Base-by-base conservation (phyloP, 768 basidiomycete genomes). In the Mycena kentingensis region DNA sequence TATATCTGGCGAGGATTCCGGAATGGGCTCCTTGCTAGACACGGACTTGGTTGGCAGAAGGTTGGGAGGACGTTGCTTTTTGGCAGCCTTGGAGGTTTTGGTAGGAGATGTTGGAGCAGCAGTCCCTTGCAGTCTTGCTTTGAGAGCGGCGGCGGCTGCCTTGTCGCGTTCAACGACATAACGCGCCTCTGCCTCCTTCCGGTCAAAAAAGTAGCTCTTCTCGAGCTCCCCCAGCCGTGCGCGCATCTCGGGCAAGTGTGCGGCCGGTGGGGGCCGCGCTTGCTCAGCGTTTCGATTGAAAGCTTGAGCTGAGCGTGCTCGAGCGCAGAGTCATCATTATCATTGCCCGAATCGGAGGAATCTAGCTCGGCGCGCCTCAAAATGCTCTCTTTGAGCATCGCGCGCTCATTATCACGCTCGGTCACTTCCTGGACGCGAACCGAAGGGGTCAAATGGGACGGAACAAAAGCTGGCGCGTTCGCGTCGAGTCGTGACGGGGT, bases 171-270 rank as follows among this genome's bases (percentile, higher is more conserved):
- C 81, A 16, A 70, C 67, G 25, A 67, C 73, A 67, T 85, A 90
- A 21, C 75, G 65, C 4, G 68, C 73, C 60, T 87, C 77, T 2
- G 88, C 89, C 54, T 88, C 85, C 49, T 70, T 73, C 60, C 81
- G 76, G 50, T 88, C 77, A 62, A 93, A 93, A 50, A 90, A 79
- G 59, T 90, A 90, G 65, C 86, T 73, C 21, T 72, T 70, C 62
- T 78, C 78, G 22, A 83, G 64, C 21, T 63, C 67, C 37, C 71
- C 65, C 34, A 90, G 66, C 34, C 73, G 80, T 42, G 70, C 61
- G 10, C 74, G 77, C 31, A 88, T 65, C 24, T 70, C 63, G 49
- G 67, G 69, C 12, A 74, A 58, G 24, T 70, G 62, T 18, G 64
- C 50, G n/a, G 63, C 67, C 63, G 34, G 60, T 50, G 57, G 63